These are phyloP conservation scores for Allantophomopsis cytisporea DNA, from an alignment of 2,329 filamentous ascomycete genomes.

Conservation along the genomic window DNA sequence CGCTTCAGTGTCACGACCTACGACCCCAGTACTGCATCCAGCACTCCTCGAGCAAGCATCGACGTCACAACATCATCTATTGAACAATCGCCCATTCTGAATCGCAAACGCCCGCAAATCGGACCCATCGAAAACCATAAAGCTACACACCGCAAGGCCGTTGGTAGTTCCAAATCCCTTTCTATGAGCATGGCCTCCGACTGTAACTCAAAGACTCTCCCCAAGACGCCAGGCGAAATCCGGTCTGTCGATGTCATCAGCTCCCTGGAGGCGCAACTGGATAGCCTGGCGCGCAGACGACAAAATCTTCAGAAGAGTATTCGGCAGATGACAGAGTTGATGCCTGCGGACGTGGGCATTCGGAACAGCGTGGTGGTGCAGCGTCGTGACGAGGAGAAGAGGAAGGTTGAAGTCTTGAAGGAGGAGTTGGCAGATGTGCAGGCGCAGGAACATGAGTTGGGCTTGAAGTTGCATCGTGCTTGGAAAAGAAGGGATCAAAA, in stretches of 20 bases:
- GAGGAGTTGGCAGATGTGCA: conserved; percentile 59
- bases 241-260: conserved; percentile 50
- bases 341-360: conserved; percentile 61
- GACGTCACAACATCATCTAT: conserved; percentile 11
- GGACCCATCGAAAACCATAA: conserved; percentile 3
- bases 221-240: conserved; percentile 43
- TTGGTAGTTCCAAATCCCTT: conserved; percentile 14
- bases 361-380: conserved; percentile 43
- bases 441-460: conserved; percentile 66
- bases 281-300: conserved; percentile 51
- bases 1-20: conserved; percentile 19
- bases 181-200: conserved; percentile 6
- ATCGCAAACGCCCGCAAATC: conserved; percentile 14
- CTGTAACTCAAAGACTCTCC: conserved; percentile 36
- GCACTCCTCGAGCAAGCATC: conserved; percentile 13
- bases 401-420: conserved; percentile 52
- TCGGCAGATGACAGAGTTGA: conserved; percentile 63
- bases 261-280: conserved; percentile 50
- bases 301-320: conserved; percentile 62
- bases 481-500: conserved; percentile 64
- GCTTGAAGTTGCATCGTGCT: conserved; percentile 58
- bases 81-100: conserved; percentile 11
- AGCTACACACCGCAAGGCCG: conserved; percentile 12
- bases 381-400: conserved; percentile 40
- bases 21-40: conserved; percentile 13